Conservation (phyloP, 1,284 basidiomycete genomes). For the Cryptococcus sp. region DNA sequence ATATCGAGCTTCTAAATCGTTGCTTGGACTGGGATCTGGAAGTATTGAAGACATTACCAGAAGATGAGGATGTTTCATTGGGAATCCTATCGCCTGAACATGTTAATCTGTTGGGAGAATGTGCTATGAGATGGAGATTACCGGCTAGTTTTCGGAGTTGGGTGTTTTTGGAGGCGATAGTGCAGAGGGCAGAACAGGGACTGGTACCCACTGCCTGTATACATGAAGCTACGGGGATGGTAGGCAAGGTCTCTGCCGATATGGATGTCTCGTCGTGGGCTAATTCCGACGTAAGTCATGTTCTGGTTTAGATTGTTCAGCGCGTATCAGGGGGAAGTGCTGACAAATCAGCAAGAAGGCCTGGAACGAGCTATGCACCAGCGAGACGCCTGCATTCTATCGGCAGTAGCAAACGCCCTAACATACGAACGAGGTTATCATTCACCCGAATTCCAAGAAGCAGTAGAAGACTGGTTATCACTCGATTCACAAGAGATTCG, state of each 20-base stretch:
- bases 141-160: constrained; percentile 70
- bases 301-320: neutral
- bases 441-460: constrained; percentile 65
- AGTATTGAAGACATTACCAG: constrained; percentile 82
- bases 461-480: constrained; percentile 65
- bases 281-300: constrained; percentile 63
- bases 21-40: constrained; percentile 85
- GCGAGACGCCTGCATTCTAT: constrained; percentile 27
- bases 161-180: constrained; percentile 82
- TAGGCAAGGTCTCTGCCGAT: constrained; percentile 67
- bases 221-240: constrained; percentile 74
- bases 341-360: constrained; percentile 21
- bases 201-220: constrained; percentile 93
- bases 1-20: constrained; percentile 74
- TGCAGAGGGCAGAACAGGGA: constrained; percentile 79
- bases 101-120: constrained; percentile 78
- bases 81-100: constrained; percentile 83
- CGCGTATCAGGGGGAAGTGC: neutral
- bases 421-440: constrained; percentile 24
- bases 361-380: constrained; percentile 18
- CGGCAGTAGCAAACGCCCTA: constrained; percentile 24
- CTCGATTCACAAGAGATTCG: constrained; percentile 58
- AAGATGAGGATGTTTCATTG: constrained; percentile 92
- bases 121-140: constrained; percentile 85
- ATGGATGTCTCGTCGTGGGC: constrained; percentile 73